These are phyloP conservation scores for Draba incana DNA, from an alignment of 345 rosid species.

Conservation along the genomic window DNA sequence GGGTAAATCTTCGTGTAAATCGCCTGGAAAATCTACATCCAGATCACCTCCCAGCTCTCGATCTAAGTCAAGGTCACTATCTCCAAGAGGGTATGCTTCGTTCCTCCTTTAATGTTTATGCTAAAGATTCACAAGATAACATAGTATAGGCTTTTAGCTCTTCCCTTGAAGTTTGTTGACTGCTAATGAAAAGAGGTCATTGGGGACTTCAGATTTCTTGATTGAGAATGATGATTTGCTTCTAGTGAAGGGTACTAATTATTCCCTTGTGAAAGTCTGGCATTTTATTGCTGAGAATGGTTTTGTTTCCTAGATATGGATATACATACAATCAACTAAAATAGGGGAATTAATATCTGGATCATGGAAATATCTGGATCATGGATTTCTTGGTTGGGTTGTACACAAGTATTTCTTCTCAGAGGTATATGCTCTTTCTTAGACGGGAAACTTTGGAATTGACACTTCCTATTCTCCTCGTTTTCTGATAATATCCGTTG, in stretches of 20 bases:
- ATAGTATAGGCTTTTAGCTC: conserved; percentile 18
- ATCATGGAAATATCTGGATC: conserved; percentile 83
- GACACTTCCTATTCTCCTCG: conserved; percentile 53
- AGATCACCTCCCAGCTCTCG: conserved; percentile 57
- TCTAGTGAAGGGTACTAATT: conserved; percentile 29
- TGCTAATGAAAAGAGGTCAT: neutral
- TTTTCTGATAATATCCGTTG: conserved; percentile 65
- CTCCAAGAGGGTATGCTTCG: conserved; percentile 68
- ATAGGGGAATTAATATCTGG: conserved; percentile 80
- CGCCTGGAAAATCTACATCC: conserved; percentile 71
- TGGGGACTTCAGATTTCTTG: conserved; percentile 20
- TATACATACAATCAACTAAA: conserved; percentile 72
- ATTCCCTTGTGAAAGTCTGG: conserved; percentile 54
- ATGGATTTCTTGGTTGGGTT: conserved; percentile 81
- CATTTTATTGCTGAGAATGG: conserved; percentile 45
- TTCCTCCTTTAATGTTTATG: conserved; percentile 13
- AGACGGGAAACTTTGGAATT: conserved; percentile 68
- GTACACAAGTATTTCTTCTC: conserved; percentile 78
- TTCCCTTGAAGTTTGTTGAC: conserved; percentile 13
- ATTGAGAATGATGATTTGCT: conserved; percentile 23
- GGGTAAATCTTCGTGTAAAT: conserved; percentile 58
- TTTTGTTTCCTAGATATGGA: conserved; percentile 69
- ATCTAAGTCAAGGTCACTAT: conserved; percentile 67
- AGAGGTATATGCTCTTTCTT: conserved; percentile 89
- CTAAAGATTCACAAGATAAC: conserved; percentile 13